Evolutionary conservation across 2,329 filamentous ascomycete genomes (phyloP), one percentile per base, ranked within the genome.

Genomic region (Stagonosporopsis rhizophila): DNA sequence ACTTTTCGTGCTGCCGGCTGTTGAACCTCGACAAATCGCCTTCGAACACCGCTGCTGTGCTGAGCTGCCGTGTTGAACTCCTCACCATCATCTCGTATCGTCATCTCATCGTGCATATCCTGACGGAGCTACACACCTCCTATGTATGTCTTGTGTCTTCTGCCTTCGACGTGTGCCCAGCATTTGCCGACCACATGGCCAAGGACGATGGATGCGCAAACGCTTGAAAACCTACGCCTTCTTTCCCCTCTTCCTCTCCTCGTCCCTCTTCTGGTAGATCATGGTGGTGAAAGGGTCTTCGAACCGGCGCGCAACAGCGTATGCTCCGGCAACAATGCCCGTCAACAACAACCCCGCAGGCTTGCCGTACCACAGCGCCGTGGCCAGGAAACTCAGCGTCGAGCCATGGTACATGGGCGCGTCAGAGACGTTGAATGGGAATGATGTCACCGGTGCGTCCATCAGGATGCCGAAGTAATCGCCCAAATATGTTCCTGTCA

Each of bases 391-490:
- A 79, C 89, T 94, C 84, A 96, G 83, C 22, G 94, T 95, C 60
- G 89, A 92, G 56, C 95, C 95, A 80, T 92, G 90, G 82, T 99
- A 99, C 95, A 99, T 99, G 60, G 95, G 95, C 48, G 92, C 89
- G 64, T 87, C 86, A 51, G 89, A 93, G 59, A 98, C 84, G 77
- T 90, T 98, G 84, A 99, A 99, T 2, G 95, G 95, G 75, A 99
- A 99, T 14, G 91, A 89, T 12, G 92, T 96, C 48, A 99, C 93
- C 70, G 94, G 94, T 66, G 89, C 81, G 74, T 98, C 94, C 92
- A 97, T 96, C 64, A 99, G 83, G 75, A 98, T 97, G 67, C 95
- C 95, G 75, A 98, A 99, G 83, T 99, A 99, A 81, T 99, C 95
- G 67, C 95, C 95, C 32, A 99, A 83, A 75, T 97, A 99, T 34